Evolutionary conservation across 345 rosid genomes (phyloP), one percentile per base, ranked within the genome.

Genomic region (Citrus sp.): DNA sequence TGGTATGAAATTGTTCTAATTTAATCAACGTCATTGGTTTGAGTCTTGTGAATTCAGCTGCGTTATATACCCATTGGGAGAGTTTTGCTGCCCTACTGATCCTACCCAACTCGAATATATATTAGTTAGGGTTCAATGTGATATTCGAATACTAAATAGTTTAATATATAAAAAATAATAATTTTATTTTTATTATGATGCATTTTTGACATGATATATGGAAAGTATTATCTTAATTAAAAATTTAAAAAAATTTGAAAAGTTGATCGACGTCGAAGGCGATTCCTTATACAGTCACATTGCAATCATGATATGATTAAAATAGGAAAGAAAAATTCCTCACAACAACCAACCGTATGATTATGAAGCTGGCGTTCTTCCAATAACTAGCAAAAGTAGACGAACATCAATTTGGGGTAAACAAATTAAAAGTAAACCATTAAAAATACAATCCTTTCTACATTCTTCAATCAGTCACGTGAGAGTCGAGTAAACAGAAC

Each of bases 41-140:
- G 1, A 35, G 1, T 5, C 7, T 35, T 5, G 0, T 35, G 37
- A 35, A 35, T 35, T 0, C 7, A 5, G 0, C 7, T 35, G 1
- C 1, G 0, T 6, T 35, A 35, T 6, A 35, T 35, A 35, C 0
- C 1, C 6, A 5, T 34, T 34, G 1, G 0, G 5, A 34, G 0
- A 34, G 1, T 0, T 34, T 34, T 34, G 1, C 35, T 1, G 0
- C 0, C 1, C 0, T 4, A 34, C 6, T 34, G 6, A 0, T 5
- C 6, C 1, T 34, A 34, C 6, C 0, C 35, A 5, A 0, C 6
- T 34, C 6, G 6, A 5, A 34, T 34, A 0, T 5, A 34, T 0
- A 34, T 34, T 34, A 34, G 0, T 5, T 34, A 5, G 35, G 6
- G 0, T 0, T 34, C 5, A 34, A 34, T 34, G 6, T 35, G 0